Base-by-base conservation (phyloP, 2,329 filamentous ascomycete species). In the Ascosphaera apis region DNA sequence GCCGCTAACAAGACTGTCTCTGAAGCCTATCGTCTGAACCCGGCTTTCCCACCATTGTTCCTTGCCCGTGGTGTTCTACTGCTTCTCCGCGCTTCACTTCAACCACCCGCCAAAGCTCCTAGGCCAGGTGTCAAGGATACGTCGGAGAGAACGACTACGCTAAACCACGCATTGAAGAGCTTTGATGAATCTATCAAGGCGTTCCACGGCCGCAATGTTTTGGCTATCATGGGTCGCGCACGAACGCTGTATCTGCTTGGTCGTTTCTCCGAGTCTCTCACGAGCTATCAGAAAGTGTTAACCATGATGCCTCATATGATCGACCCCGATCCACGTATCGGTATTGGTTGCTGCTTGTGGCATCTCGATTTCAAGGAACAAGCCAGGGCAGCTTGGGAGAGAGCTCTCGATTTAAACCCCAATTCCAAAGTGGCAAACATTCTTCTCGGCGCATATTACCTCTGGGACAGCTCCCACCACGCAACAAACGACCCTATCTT, bases 301-400 rank as follows among this genome's bases (percentile, higher is more conserved):
- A 66, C 73, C 46, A 83, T 78, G 54, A 83, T 84, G 62, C 88
- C 88, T 2, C 73, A 81, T 44, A 65, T 95, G 48, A 71, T 78
- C 31, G 88, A 98, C 48, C 88, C 88, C 0, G 88, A 98, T 54
- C 91, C 88, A 45, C 72, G 91, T 46, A 86, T 98, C 45, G 88
- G 88, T 37, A 86, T 98, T 48, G 88, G 88, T 33, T 88, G 82
- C 55, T 98, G 88, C 61, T 76, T 93, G 53, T 98, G 91, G 88
- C 81, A 92, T 54, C 65, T 98, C 18, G 84, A 84, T 8, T 83
- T 81, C 62, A 93, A 91, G 54, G 81, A 91, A 23, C 82, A 92
- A 47, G 88, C 91, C 5, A 86, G 80, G 50, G 62, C 65, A 34
- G 86, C 88, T 9, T 98, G 88, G 88, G 78, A 91, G 50, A 68